Conservation (phyloP, 441 rosid species). For the Erodium moschatum region DNA sequence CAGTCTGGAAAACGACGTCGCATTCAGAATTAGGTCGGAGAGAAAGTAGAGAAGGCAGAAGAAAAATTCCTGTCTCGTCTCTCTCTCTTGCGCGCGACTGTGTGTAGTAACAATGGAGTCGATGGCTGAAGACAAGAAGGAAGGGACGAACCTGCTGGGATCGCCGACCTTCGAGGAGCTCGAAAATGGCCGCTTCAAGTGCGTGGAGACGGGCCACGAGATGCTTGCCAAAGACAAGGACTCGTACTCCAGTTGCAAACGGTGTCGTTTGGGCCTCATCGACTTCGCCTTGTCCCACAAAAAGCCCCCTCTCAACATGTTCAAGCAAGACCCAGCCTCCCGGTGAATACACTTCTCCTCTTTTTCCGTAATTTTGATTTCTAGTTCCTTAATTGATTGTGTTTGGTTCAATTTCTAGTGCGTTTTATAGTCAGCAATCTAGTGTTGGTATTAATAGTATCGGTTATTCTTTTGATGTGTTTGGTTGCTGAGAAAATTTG, state of each 20-base stretch:
- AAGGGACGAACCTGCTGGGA: constrained; percentile 59
- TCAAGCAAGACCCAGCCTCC: constrained; percentile 64
- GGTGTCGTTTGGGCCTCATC: constrained; percentile 83
- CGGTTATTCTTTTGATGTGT: too few relatives aligned
- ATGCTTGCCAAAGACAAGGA: constrained; percentile 59
- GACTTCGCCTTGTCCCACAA: constrained; percentile 55
- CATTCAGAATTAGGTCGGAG: neutral
- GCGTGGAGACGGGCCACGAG: constrained; percentile 90
- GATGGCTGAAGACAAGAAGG: constrained; percentile 26
- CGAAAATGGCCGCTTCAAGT: constrained; percentile 66
- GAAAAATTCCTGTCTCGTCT: neutral
- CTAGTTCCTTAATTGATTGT: neutral
- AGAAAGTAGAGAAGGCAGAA: neutral
- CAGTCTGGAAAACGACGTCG: neutral
- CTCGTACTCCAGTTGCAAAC: constrained; percentile 60
- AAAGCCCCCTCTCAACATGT: constrained; percentile 77
- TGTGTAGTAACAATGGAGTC: neutral
- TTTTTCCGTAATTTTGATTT: constrained; percentile 18
- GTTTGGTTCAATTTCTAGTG: neutral
- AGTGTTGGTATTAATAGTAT: too few relatives aligned
- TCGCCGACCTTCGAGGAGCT: constrained; percentile 50
- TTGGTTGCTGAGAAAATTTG: too few relatives aligned
- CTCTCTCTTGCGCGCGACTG: neutral
- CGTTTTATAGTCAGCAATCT: too few relatives aligned
- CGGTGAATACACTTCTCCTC: constrained; percentile 36